Conservation (phyloP, 2,329 filamentous ascomycete genomes). For the Neofusicoccum laricinum region DNA sequence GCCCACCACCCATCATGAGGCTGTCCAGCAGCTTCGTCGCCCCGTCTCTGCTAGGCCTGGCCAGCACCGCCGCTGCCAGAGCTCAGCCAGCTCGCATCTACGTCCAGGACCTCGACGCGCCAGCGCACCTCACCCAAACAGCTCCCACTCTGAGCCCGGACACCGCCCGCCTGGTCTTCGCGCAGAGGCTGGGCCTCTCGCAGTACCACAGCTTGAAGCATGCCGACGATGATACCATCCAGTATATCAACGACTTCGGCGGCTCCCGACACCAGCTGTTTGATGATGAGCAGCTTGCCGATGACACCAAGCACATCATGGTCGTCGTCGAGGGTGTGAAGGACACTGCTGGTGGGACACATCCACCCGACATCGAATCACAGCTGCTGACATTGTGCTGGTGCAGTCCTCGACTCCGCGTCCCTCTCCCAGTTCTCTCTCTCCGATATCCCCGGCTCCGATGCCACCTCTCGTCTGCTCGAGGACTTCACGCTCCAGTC, state of each 20-base stretch:
- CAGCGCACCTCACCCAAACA: slow-evolving; percentile 25
- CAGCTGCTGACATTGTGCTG: not conserved
- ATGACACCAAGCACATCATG: slow-evolving; percentile 30
- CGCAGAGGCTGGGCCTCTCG: slow-evolving; percentile 50
- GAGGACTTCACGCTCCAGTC: slow-evolving; percentile 36
- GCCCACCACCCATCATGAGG: slow-evolving; percentile 41
- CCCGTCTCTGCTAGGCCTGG: slow-evolving; percentile 39
- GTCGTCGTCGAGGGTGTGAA: slow-evolving; percentile 42
- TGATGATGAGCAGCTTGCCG: slow-evolving; percentile 25
- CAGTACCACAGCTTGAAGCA: slow-evolving; percentile 46
- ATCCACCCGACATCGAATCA: not conserved
- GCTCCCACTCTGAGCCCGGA: slow-evolving; percentile 35
- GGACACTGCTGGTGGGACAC: slow-evolving; percentile 31
- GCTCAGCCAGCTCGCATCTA: slow-evolving; percentile 3
- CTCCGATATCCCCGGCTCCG: slow-evolving; percentile 28
- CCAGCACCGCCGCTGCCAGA: slow-evolving; percentile 21
- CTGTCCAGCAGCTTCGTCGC: slow-evolving; percentile 38
- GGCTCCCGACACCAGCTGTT: slow-evolving; percentile 41
- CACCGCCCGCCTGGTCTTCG: slow-evolving; percentile 49
- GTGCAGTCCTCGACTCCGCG: not conserved
- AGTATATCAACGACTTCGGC: slow-evolving; percentile 48
- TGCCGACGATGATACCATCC: slow-evolving; percentile 39
- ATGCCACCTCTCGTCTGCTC: slow-evolving; percentile 35
- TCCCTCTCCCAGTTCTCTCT: slow-evolving; percentile 27
- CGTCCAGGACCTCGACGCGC: slow-evolving; percentile 9